Conservation (phyloP, 2,329 filamentous ascomycete genomes). For the Verticillium albo-atrum region DNA sequence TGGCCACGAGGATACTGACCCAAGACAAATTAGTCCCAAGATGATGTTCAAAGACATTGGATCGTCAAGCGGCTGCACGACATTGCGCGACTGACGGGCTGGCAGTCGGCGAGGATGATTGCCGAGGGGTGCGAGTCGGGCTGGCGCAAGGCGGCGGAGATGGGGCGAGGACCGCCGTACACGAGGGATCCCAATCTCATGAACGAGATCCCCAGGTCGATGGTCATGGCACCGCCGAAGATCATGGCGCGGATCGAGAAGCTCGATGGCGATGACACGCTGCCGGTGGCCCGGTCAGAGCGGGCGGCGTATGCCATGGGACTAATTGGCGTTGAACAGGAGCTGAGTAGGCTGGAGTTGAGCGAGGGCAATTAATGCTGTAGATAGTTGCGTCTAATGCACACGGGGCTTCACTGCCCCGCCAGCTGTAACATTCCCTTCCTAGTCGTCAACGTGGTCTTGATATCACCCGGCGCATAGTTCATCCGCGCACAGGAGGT, state of each 20-base stretch:
- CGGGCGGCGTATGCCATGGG: conserved; percentile 74
- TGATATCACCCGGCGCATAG: neutral
- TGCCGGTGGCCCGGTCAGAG: conserved; percentile 60
- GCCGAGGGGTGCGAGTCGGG: conserved; percentile 78
- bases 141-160: conserved; percentile 72
- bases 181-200: conserved; percentile 37
- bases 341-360: conserved; percentile 61
- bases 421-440: neutral
- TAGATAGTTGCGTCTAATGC: neutral
- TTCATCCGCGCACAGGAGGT: neutral
- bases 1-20: neutral
- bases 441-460: neutral
- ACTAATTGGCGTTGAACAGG: conserved; percentile 71
- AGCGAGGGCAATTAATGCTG: conserved; percentile 26
- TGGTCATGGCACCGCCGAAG: conserved; percentile 46
- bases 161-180: conserved; percentile 75
- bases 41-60: conserved; percentile 71
- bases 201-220: conserved; percentile 28
- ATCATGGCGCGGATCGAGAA: conserved; percentile 49
- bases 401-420: neutral
- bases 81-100: conserved; percentile 77
- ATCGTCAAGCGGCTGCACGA: conserved; percentile 69
- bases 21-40: conserved; percentile 52
- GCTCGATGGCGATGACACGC: conserved; percentile 34
- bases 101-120: conserved; percentile 78